phyloP scores from a whole-genome alignment of 2,329 filamentous ascomycete genomes.

The Paracorniculantispora psalliotae region DNA sequence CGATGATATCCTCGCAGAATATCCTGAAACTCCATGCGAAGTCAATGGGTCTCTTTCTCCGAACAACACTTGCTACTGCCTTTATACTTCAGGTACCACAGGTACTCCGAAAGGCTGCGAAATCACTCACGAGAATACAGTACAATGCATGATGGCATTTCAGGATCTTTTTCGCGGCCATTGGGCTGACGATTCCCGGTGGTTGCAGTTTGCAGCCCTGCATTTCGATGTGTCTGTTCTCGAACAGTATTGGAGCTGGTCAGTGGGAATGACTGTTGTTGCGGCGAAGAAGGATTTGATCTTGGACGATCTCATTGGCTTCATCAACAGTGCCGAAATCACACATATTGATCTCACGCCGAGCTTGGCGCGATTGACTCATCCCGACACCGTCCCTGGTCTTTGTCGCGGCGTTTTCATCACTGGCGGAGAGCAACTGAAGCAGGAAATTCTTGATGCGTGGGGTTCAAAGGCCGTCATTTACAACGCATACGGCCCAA shows the following conservation, averaged over 20 bases:
- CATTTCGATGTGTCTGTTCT: conserved; percentile 93
- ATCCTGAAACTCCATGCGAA: conserved; percentile 16
- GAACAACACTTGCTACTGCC: conserved; percentile 67
- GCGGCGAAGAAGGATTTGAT: conserved; percentile 79
- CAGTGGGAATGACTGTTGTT: conserved; percentile 78
- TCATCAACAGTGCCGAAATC: conserved; percentile 67
- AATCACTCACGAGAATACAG: conserved; percentile 81
- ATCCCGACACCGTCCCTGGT: conserved; percentile 74
- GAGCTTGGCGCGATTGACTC: conserved; percentile 72
- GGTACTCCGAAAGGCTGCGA: conserved; percentile 84
- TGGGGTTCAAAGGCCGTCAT: conserved; percentile 80
- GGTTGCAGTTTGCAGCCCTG: conserved; percentile 89
- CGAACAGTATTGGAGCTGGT: conserved; percentile 96
- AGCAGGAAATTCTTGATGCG: conserved; percentile 79
- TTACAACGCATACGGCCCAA: conserved; percentile 90
- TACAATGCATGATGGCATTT: conserved; percentile 87
- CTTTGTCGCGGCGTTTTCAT: conserved; percentile 84
- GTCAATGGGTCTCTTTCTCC: conserved; percentile 22
- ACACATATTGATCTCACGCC: conserved; percentile 92
- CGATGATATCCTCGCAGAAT: conserved; percentile 25
- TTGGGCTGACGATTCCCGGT: conserved; percentile 69
- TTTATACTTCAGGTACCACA: conserved; percentile 85
- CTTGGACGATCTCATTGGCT: conserved; percentile 72
- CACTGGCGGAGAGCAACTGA: conserved; percentile 82
- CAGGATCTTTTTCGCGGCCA: conserved; percentile 69